A percentile compares a stretch with the other conserved stretches of the same genome.
phyloP scores from a whole-genome alignment of 345 rosid genomes.

The Corchorus capsularis region DNA sequence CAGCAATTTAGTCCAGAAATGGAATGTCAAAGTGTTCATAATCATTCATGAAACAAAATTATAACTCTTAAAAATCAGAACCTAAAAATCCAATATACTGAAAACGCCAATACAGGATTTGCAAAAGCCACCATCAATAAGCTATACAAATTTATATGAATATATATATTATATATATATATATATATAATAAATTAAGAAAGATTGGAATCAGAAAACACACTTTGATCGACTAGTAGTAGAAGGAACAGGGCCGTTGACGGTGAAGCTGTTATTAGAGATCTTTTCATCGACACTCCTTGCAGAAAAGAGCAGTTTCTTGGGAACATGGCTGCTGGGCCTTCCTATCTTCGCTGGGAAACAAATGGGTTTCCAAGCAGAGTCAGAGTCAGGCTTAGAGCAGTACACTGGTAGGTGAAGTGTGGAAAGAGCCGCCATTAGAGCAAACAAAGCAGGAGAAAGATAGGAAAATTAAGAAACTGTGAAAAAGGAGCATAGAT shows the following conservation, averaged over 20 bases:
- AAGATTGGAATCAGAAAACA: constrained; percentile 6
- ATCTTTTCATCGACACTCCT: constrained; percentile 39
- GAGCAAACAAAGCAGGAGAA: constrained; percentile 3
- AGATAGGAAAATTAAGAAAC: too few relatives aligned
- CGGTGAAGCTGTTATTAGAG: constrained; percentile 26
- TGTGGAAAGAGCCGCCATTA: constrained; percentile 43
- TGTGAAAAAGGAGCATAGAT: too few relatives aligned
- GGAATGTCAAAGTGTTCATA: constrained; percentile 36
- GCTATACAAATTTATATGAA: neutral
- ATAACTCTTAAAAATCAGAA: neutral
- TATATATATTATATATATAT: neutral
- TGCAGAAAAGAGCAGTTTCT: constrained; percentile 31
- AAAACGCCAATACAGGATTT: constrained; percentile 79
- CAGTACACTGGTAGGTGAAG: constrained; percentile 20
- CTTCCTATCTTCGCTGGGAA: constrained; percentile 26
- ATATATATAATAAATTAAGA: neutral
- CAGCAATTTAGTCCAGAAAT: neutral
- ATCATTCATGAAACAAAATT: constrained; percentile 62
- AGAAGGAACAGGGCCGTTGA: constrained; percentile 24
- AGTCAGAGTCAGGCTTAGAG: constrained; percentile 23
- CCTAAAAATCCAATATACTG: constrained; percentile 72
- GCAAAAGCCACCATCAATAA: constrained; percentile 34
- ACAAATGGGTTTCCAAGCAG: constrained; percentile 24
- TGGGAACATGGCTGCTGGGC: constrained; percentile 17
- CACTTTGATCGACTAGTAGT: constrained; percentile 42